Base-by-base conservation (phyloP, 805 yeast genomes). In the Metschnikowia kunwiensis region DNA sequence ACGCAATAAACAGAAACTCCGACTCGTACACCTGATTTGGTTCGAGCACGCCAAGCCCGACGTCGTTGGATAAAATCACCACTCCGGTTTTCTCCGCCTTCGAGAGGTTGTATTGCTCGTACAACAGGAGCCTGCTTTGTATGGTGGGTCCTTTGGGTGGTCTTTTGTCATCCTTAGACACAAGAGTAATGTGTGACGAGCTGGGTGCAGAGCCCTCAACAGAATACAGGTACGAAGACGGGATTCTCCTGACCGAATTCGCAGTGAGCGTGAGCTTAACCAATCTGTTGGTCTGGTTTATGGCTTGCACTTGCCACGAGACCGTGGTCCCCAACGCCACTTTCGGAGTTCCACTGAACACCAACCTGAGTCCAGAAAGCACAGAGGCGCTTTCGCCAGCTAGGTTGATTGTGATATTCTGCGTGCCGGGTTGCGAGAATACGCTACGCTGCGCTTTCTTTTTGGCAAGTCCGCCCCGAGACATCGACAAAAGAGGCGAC, bases 11-110 rank as follows among this genome's bases (percentile, higher is more conserved):
- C 33, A 65, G 66, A 18, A 85, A 60, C 34, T 75, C 78, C 2
- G 86, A 72, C 46, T 85, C 89, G 49, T 70, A 79, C 8, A 83
- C 77, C 12, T 76, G 67, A 33, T 76, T 76, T 4, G 80, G 76
- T 5, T 80, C 82, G 45, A 78, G 57, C 7, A 74, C 75, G 4
- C 83, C 83, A 18, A 85, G 65, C 17, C 78, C 62, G 4, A 85
- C 64, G 50, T 85, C 88, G 50, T 81, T 82, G 24, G 76, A 72
- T 17, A 86, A 61, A 6, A 83, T 68, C 1, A 85, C 57, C 5
- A 85, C 64, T 0, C 93, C 94, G 5, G 65, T 60, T 6, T 70
- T 67, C 18, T 61, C 68, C 20, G 70, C 51, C 45, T 71, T 65
- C 8, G 60, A 49, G 2, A 58, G 46, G 24, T 64, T 57, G 46